Evolutionary conservation across 345 rosid species (phyloP).

Genomic region (Murraya koenigii): DNA sequence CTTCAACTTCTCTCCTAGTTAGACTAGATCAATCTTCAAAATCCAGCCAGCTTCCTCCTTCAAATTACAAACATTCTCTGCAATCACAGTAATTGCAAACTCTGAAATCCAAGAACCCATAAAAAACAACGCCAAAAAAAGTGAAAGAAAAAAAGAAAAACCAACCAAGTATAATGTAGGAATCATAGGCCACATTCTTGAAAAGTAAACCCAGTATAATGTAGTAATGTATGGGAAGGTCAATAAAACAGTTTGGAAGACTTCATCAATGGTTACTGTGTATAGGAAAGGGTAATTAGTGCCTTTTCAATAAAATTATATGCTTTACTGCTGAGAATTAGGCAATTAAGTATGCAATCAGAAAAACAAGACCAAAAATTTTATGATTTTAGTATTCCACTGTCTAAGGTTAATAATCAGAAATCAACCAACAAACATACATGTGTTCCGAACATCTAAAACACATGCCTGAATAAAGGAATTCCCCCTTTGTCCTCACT

Average conservation of each 20-base stretch:
- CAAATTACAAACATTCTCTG: constrained; percentile 90
- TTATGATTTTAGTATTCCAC: neutral
- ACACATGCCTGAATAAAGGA: constrained; percentile 66
- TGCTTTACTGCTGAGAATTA: neutral
- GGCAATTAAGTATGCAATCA: neutral
- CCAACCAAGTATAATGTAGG: constrained; percentile 36
- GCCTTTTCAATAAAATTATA: neutral
- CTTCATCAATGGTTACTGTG: neutral
- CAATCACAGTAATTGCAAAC: constrained; percentile 83
- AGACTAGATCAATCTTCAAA: constrained; percentile 74
- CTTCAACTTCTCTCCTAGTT: constrained; percentile 66
- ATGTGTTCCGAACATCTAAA: constrained; percentile 5
- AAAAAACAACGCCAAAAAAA: too few relatives aligned
- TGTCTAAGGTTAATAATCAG: neutral
- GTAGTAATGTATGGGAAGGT: neutral
- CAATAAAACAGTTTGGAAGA: constrained; percentile 3
- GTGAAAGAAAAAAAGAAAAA: neutral
- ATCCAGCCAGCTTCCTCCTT: constrained; percentile 99
- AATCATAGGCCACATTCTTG: constrained; percentile 72
- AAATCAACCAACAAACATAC: neutral
- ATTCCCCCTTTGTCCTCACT: constrained; percentile 66
- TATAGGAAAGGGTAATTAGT: neutral
- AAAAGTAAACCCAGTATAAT: constrained; percentile 22
- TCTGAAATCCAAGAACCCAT: constrained; percentile 69
- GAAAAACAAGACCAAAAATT: neutral